These are phyloP conservation scores for Marasmius fiardii DNA, from an alignment of 1,284 basidiomycete genomes.

Conservation along the genomic window DNA sequence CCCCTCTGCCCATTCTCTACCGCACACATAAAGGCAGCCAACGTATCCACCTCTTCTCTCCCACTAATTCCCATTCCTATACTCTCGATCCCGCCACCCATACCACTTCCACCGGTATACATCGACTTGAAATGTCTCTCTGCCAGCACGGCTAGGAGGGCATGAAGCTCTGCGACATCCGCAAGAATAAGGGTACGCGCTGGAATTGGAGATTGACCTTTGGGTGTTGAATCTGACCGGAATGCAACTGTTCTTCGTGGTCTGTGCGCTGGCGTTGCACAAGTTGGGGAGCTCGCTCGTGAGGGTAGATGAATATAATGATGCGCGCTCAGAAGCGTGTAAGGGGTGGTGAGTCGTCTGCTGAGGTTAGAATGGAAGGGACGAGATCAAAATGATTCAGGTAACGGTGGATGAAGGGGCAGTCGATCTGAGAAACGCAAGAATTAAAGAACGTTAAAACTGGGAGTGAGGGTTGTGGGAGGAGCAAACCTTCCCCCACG, in stretches of 20 bases:
- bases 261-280: constrained; percentile 42
- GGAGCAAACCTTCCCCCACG: constrained; percentile 39
- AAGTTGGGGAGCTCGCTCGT: too few species aligned
- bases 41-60: constrained; percentile 74
- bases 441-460: constrained; percentile 16
- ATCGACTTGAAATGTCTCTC: constrained; percentile 54
- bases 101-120: not conserved
- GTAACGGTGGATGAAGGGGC: constrained; percentile 60
- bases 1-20: constrained; percentile 53
- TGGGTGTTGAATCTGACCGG: constrained; percentile 49
- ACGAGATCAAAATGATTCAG: constrained; percentile 67
- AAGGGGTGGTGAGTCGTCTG: constrained; percentile 68
- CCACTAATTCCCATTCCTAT: constrained; percentile 35
- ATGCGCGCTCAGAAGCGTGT: constrained; percentile 46
- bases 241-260: constrained; percentile 43
- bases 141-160: constrained; percentile 59
- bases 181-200: constrained; percentile 59
- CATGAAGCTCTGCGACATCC: constrained; percentile 64
- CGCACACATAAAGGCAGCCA: constrained; percentile 71
- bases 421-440: constrained; percentile 55
- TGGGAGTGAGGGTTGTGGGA: constrained; percentile 26
- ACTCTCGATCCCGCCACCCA: too few species aligned
- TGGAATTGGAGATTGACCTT: constrained; percentile 52
- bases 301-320: constrained; percentile 28
- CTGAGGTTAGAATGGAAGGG: constrained; percentile 56